Percentiles rank a stretch among this genome's conserved stretches.
phyloP scores from a whole-genome alignment of 2,329 filamentous ascomycete species.

The Ophiostoma sp. region DNA sequence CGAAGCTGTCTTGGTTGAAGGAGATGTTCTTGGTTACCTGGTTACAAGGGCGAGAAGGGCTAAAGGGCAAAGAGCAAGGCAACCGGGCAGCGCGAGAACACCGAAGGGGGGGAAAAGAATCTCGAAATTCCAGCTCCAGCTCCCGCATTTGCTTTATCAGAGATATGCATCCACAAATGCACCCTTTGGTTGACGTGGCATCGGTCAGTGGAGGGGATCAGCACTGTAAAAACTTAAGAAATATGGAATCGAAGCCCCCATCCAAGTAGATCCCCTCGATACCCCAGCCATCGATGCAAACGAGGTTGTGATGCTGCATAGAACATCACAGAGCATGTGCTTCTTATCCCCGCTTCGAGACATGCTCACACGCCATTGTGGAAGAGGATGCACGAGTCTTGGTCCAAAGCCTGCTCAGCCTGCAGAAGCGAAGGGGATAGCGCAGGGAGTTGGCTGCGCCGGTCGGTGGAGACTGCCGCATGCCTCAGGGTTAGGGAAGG shows the following conservation, averaged over 20 bases:
- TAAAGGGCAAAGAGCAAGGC: neutral
- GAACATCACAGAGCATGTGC: neutral
- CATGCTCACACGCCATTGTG: neutral
- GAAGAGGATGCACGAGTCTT: neutral
- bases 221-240: neutral
- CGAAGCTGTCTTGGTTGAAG: neutral
- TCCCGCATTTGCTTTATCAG: neutral
- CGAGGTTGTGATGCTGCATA: neutral
- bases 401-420: neutral
- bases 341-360: neutral
- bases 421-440: slow-evolving; percentile 10
- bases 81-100: neutral
- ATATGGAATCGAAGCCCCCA: neutral
- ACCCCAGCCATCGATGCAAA: neutral
- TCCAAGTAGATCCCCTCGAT: neutral
- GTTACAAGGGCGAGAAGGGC: neutral
- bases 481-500: neutral
- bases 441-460: neutral
- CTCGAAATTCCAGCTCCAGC: neutral
- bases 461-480: slow-evolving; percentile 2
- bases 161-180: slow-evolving; percentile 5
- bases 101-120: neutral
- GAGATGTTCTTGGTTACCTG: neutral
- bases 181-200: neutral
- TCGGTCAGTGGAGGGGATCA: neutral